Evolutionary conservation across 2,329 filamentous ascomycete species (phyloP), one percentile per base, ranked within the genome.

Genomic region (Fusarium verrucosum): DNA sequence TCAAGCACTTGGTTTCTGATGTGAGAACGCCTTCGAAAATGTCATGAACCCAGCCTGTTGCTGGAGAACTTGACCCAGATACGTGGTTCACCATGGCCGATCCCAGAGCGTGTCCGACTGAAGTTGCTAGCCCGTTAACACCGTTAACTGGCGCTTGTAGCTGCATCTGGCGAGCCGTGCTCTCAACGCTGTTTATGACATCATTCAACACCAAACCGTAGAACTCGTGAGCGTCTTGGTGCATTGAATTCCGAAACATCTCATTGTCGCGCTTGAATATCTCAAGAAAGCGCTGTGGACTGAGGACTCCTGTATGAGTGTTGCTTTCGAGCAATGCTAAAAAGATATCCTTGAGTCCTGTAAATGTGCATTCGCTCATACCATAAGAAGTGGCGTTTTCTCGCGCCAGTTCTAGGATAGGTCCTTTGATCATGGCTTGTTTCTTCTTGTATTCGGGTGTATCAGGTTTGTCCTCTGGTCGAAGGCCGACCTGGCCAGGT

Each of bases 391-490:
- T 83, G 9, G 89, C 85, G 73, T 93, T 95, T 71, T 96, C 92
- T 70, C 91, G 89, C 45, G 89, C 87, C 77, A 98, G 86, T 71
- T 96, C 92, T 54, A 98, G 78, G 33, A 97, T 89, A 1, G 95
- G 95, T 0, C 95, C 92, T 38, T 90, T 90, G 59, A 94, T 83
- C 82, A 98, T 88, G 17, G 94, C 94, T 75, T 95, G 89, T 79
- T 97, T 97, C 83, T 99, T 99, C 80, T 97, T 97, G 80, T 95
- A 97, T 78, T 99, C 95, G 1, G 94, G 92, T 2, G 94, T 94
- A 73, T 98, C 94, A 62, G 91, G 92, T 76, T 93, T 97, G 73
- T 98, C 95, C 76, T 98, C 95, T 10, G 92, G 91, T 69, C 93
- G 82, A 37, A 83, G 62, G 4, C 77, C 89, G 56, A 80, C 83